Evolutionary conservation across 2,329 filamentous ascomycete species (phyloP), one percentile per base, ranked within the genome.

Genomic region (Fusarium virguliforme): DNA sequence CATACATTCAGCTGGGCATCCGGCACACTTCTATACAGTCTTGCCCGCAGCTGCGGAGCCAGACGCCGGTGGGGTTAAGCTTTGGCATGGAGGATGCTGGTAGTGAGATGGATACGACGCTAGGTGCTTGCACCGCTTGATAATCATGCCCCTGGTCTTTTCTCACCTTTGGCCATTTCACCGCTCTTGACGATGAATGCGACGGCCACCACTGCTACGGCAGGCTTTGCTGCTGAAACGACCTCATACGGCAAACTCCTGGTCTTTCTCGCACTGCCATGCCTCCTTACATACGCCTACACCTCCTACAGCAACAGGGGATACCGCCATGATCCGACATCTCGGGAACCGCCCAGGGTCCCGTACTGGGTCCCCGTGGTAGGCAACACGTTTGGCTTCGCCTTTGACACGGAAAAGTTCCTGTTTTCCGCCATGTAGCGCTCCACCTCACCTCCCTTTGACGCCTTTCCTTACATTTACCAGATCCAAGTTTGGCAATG

Each of bases 341-440:
- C 18, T 5, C 65, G 67, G 32, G 60, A 68, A 10, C 70, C 70
- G 2, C 67, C 67, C 3, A 60, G 34, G 13, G 67, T 73, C 13
- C 70, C 70, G 6, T 72, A 72, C 28, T 68, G 60, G 67, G 70
- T 73, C 1, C 70, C 70, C 0, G 54, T 65, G 0, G 62, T 73
- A 0, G 70, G 70, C 0, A 72, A 72, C 12, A 72, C 70, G 0
- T 28, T 72, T 2, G 43, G 70, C 0, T 72, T 72, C 26, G 70
- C 67, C 6, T 62, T 65, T 10, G 22, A 73, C n/a, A 73, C 70
- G 0, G 70, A 72, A 3, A 48, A 43, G 3, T 72, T 72, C 6
- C 26, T 72, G 3, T 51, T 32, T 3, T 73, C 70, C 7, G 51
- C 64, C 9, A 15, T 71, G 70, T 72, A 38, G 10, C 6, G 2